Conservation (phyloP, 106 monocot species). For the Platanthera zijinensis region DNA sequence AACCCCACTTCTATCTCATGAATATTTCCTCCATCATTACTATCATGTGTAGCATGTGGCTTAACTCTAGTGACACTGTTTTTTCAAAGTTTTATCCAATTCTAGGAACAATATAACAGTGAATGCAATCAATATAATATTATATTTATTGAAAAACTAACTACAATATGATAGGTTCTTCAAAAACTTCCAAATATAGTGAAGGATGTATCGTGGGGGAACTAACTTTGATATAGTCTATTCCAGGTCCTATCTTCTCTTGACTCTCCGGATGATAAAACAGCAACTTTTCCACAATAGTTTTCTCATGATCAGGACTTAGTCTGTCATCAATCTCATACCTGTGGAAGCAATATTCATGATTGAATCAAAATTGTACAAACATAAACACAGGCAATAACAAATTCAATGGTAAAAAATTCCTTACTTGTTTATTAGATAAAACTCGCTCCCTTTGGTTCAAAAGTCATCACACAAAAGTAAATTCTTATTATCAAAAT, state of each 20-base stretch:
- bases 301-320: slow-evolving; percentile 16
- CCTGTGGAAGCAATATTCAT: slow-evolving; percentile 10
- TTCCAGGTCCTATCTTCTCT: slow-evolving; percentile 16
- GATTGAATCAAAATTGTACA: not conserved
- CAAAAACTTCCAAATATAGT: not conserved
- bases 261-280: slow-evolving; percentile 17
- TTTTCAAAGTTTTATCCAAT: not conserved
- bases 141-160: not conserved
- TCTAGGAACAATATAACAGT: not conserved
- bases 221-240: slow-evolving; percentile 21
- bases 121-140: not conserved
- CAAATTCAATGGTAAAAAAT: too few relatives aligned
- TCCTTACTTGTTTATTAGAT: not conserved
- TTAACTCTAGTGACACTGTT: not conserved
- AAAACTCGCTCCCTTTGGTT: not conserved
- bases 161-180: not conserved
- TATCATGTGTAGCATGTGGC: not conserved
- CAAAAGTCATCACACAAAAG: not conserved
- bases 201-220: not conserved
- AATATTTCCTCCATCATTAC: not conserved
- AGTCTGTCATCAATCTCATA: slow-evolving; percentile 19
- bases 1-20: too few relatives aligned
- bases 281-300: slow-evolving; percentile 15
- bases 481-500: not conserved
- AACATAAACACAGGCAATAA: not conserved